phyloP scores from a whole-genome alignment of 805 yeast species.

The Kazachstania viticola region DNA sequence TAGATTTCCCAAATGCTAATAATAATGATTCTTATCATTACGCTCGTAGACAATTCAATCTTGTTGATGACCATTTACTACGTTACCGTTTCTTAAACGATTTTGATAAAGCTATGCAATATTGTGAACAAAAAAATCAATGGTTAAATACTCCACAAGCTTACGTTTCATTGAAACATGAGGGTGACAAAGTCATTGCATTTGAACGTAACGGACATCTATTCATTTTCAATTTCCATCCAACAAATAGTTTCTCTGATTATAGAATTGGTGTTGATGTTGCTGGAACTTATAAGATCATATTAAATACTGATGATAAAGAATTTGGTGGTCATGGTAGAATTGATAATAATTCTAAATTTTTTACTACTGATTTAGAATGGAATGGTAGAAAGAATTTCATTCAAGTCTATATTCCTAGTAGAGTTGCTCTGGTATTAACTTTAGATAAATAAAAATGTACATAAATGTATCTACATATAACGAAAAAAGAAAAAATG shows the following conservation, averaged over 20 bases:
- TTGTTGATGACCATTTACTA: conserved; percentile 66
- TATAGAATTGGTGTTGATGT: conserved; percentile 83
- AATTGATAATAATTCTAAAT: conserved; percentile 43
- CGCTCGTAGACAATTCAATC: conserved; percentile 89
- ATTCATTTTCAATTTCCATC: conserved; percentile 86
- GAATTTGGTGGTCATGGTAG: conserved; percentile 77
- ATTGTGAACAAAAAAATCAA: conserved; percentile 53
- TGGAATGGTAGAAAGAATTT: conserved; percentile 79
- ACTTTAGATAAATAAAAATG: conserved; percentile 27
- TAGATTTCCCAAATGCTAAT: conserved; percentile 89
- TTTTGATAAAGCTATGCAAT: conserved; percentile 84
- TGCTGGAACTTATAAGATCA: conserved; percentile 65
- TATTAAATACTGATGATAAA: conserved; percentile 60
- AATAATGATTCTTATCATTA: conserved; percentile 83
- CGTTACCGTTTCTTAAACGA: conserved; percentile 66
- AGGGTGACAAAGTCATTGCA: conserved; percentile 76
- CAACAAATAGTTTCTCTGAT: conserved; percentile 69
- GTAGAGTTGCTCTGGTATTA: conserved; percentile 54
- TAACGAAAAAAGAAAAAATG: no score
- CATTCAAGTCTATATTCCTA: conserved; percentile 72
- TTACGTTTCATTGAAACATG: conserved; percentile 79
- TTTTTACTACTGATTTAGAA: conserved; percentile 55
- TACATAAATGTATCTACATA: neutral
- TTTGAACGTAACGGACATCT: conserved; percentile 80
- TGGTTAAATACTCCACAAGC: conserved; percentile 70